A percentile compares a stretch with the other conserved stretches of the same genome.
Evolutionary conservation across 2,329 filamentous ascomycete species (phyloP).

Genomic region (Aureobasidium sp.): DNA sequence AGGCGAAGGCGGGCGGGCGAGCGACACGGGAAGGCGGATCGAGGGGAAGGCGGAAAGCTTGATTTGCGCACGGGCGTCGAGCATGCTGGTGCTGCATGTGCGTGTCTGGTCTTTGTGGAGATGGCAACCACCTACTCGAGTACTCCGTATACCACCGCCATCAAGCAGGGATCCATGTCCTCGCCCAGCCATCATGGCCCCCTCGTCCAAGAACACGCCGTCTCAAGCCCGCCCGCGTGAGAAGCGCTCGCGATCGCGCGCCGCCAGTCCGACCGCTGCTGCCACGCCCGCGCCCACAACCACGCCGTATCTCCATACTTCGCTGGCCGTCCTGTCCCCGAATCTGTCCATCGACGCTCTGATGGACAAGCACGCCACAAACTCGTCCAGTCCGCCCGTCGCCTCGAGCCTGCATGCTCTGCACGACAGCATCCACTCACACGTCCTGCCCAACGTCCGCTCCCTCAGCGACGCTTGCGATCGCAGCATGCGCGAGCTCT

Average conservation of each 20-base stretch:
- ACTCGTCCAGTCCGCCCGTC: constrained; percentile 47
- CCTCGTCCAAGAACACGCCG: constrained; percentile 27
- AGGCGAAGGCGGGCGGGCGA: constrained; percentile 17
- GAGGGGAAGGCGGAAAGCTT: not conserved
- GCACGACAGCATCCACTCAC: constrained; percentile 58
- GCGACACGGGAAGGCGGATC: not conserved
- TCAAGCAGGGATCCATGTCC: not conserved
- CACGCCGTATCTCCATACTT: constrained; percentile 57
- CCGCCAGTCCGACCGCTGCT: constrained; percentile 65
- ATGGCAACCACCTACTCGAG: not conserved
- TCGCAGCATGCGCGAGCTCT: constrained; percentile 64
- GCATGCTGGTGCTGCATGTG: not conserved
- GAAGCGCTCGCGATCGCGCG: constrained; percentile 65
- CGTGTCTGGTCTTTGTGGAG: not conserved
- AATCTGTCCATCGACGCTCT: constrained; percentile 62
- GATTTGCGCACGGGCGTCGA: not conserved
- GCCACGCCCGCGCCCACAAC: constrained; percentile 49
- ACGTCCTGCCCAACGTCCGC: constrained; percentile 36
- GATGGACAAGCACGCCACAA: constrained; percentile 54
- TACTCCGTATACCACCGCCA: not conserved
- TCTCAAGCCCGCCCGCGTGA: constrained; percentile 36
- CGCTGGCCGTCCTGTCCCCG: constrained; percentile 44
- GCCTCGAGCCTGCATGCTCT: constrained; percentile 58
- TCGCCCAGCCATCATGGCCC: constrained; percentile 8
- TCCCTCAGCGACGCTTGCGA: constrained; percentile 61